Evolutionary conservation across 2,329 filamentous ascomycete genomes (phyloP), one percentile per base, ranked within the genome.

Genomic region (Trichophyton simii): DNA sequence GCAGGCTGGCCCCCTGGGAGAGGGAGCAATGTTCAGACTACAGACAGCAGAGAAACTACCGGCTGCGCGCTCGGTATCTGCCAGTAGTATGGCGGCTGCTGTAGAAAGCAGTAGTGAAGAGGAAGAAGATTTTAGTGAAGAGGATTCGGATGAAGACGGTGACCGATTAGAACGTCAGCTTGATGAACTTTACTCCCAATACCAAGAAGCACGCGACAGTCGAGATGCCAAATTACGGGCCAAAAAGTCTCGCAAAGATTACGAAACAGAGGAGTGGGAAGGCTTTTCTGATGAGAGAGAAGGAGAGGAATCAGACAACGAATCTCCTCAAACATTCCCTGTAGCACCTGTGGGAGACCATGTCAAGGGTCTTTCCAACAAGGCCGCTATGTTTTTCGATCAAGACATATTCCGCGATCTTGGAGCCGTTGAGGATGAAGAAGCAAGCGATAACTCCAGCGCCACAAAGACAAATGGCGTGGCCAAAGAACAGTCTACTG

Each of bases 331-430:
- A 42, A 48, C 64, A 31, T 58, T 63, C 36, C 42, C 57, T 18
- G 36, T 58, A 25, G 34, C 52, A n/a, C 44, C 58, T 25, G 62
- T 63, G 31, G 63, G 66, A 4, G 65, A 69, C n/a, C 64, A 71
- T 38, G 64, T 68, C 31, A 71, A 69, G 22, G 85, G 83, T 9
- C 79, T 97, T n/a, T 95, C 91, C 2, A 91, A 86, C 72, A 84
- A 90, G 65, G 94, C 94, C 7, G 83, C 87, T 8, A 82, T 87
- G 63, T 99, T 99, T 77, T 99, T 99, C 73, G 87, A 88, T 68
- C 92, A 96, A 71, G 91, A 96, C 66, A 87, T 99, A 46, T 99
- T 99, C 79, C 86, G 91, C 67, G 89, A 85, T 44, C 85, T 97
- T 60, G 83, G 84, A 22, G 88, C 83, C 0, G 73, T 87, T 20